Evolutionary conservation across 352 stramenopile species (phyloP), one percentile per base, ranked within the genome.

Genomic region (Phytophthora idaei): DNA sequence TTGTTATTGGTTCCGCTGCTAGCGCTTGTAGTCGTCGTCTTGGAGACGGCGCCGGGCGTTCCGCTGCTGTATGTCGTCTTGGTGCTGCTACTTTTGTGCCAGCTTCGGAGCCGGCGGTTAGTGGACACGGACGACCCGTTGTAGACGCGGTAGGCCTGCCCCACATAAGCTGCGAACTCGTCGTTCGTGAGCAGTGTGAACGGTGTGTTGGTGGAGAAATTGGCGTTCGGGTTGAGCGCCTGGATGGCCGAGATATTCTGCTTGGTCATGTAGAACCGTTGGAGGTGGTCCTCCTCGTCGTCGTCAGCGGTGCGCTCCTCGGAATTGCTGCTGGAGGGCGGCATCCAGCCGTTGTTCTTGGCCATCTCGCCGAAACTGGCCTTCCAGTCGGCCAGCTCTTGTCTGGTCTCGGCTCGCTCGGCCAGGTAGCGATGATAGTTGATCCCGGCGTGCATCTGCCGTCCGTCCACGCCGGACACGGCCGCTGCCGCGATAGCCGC

Each of bases 141-240:
- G 53, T 54, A 37, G 3, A 52, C 31, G 4, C 64, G 61, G 42
- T 77, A 79, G 39, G 67, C 49, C 5, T 73, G 71, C 12, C 53
- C 52, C 52, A 83, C 66, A 27, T 80, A 85, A 7, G 69, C 55
- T 3, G 52, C 57, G 50, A 90, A 89, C 59, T 90, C 79, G 5
- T 85, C 73, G 29, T 77, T 69, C 7, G 75, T 89, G 48, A 89
- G 61, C 14, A 90, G 57, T 9, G 77, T 77, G 73, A 90, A 90
- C 29, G 76, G 77, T 12, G 78, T 78, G 65, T 81, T 74, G 44
- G 67, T 75, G 8, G 73, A 83, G 61, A 89, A 89, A 28, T 72
- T 69, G 28, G 77, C 81, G 47, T 77, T 57, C 37, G 74, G 78
- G 59, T 87, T 85, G 27, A 71, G 41, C 31, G 66, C 36, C 42